Evolutionary conservation across 2,329 filamentous ascomycete genomes (phyloP).

Genomic region (Paraphaeosphaeria minitans): DNA sequence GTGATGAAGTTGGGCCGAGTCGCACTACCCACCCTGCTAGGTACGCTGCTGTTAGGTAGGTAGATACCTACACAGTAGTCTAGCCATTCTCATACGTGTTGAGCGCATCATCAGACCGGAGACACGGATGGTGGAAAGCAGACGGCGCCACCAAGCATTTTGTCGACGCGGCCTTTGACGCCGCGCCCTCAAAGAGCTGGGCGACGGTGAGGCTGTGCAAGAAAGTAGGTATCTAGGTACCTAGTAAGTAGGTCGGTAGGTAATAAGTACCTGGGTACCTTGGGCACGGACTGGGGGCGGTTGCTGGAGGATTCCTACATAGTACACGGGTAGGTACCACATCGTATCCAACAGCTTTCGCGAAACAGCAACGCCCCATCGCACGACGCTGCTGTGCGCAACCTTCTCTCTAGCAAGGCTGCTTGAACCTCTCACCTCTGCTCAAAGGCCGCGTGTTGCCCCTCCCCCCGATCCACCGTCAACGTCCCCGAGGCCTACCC

Average conservation of each 20-base stretch:
- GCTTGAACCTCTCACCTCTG: not conserved
- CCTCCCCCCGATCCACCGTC: not conserved
- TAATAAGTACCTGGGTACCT: too few species aligned
- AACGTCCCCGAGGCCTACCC: constrained; percentile 4
- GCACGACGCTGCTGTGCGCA: not conserved
- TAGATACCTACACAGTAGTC: not conserved
- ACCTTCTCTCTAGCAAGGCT: not conserved
- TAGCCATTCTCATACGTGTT: not conserved
- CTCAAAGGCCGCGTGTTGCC: not conserved
- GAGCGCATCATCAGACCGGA: not conserved
- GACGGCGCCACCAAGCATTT: constrained; percentile 8
- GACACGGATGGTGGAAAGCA: not conserved
- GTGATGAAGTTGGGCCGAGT: not conserved
- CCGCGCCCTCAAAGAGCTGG: constrained; percentile 6
- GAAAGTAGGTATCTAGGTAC: too few species aligned
- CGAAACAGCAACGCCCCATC: constrained; percentile 4
- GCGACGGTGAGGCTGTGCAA: constrained; percentile 7
- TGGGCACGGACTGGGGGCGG: constrained; percentile 4
- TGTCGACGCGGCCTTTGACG: constrained; percentile 17
- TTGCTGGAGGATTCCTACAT: not conserved
- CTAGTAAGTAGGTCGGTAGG: too few species aligned
- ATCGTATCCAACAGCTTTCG: constrained; percentile 5
- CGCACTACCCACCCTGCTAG: not conserved
- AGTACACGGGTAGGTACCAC: not conserved
- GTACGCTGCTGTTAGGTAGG: not conserved